phyloP scores from a whole-genome alignment of 768 basidiomycete genomes.

The Boletellus sp. region DNA sequence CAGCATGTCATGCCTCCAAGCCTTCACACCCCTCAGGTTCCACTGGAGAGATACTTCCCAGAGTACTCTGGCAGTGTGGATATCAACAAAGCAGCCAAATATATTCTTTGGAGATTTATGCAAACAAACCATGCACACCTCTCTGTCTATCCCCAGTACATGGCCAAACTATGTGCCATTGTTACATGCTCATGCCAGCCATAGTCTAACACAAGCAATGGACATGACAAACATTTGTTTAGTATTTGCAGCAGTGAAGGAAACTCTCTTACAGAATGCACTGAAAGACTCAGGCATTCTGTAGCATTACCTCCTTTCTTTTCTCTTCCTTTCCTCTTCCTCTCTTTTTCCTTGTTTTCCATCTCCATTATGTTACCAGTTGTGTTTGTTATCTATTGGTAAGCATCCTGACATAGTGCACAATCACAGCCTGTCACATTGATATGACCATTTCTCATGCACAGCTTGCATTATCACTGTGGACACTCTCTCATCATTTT shows the following conservation, averaged over 20 bases:
- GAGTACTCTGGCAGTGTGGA: conserved; percentile 71
- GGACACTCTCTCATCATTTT: conserved; percentile 21
- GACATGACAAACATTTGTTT: conserved; percentile 80
- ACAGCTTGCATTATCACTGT: conserved; percentile 31
- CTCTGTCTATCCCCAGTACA: conserved; percentile 89
- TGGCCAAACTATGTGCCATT: conserved; percentile 6
- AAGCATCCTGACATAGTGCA: background rate
- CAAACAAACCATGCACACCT: conserved; percentile 81
- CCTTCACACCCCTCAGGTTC: conserved; percentile 42
- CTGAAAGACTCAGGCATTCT: conserved; percentile 83
- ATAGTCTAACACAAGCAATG: conserved; percentile 80
- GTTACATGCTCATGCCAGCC: background rate
- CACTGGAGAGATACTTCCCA: conserved; percentile 75
- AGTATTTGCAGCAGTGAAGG: conserved; percentile 86
- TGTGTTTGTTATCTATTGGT: conserved; percentile 27
- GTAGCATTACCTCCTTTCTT: conserved; percentile 23
- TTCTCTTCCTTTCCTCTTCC: background rate
- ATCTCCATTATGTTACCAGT: conserved; percentile 7
- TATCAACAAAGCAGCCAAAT: too few relatives aligned
- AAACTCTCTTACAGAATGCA: conserved; percentile 87
- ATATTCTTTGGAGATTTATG: conserved; percentile 81
- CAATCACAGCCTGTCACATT: background rate
- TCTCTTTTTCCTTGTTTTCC: background rate
- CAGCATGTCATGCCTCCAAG: accelerated
- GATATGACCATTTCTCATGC: background rate